Base-by-base conservation (phyloP, 2,329 filamentous ascomycete genomes). In the Ilyonectria destructans region DNA sequence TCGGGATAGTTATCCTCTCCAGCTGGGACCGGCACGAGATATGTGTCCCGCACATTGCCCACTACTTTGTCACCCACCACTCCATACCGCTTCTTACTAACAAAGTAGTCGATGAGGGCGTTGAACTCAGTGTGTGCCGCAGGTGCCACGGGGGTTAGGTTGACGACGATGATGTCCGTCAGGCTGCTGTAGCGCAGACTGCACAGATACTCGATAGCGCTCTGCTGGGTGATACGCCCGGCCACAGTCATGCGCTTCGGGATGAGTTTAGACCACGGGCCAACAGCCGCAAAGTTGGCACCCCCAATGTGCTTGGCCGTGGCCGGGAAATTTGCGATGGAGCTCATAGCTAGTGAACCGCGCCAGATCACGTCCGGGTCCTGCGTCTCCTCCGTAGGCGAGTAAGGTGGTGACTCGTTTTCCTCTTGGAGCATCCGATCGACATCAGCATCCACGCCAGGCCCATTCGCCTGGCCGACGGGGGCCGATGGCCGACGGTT, bases 151-250 rank as follows among this genome's bases (percentile, higher is more conserved):
- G 90, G 88, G 19, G 87, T 88, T 37, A 98, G 82, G 51, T 90
- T 90, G 21, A 97, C 89, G 23, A 98, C 93, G 1, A 94, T 88
- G 6, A 99, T 90, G 76, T 98, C 96, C 2, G 93, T 95, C 58
- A 91, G 91, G 59, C 89, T 88, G 78, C 92, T 96, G 80, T 93
- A 97, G 13, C 94, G 90, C 68, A 98, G 86, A 58, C 94, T 91
- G 77, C 94, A 96, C 0, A 99, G 90, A 76, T 99, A 99, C 69
- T 97, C 94, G 64, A 95, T 94, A 12, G 96, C 96, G 71, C 92
- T 92, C 67, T 92, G 88, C 73, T 94, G 90, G 58, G 93, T 90
- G 67, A 99, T 96, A 19, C 96, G 90, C 1, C 93, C 94, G 55
- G 91, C 91, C 23, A 96, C 91, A 7, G 88, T 90, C 33, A 96